Conservation (phyloP, 73 alveolate species). For the Blepharisma stoltei region DNA sequence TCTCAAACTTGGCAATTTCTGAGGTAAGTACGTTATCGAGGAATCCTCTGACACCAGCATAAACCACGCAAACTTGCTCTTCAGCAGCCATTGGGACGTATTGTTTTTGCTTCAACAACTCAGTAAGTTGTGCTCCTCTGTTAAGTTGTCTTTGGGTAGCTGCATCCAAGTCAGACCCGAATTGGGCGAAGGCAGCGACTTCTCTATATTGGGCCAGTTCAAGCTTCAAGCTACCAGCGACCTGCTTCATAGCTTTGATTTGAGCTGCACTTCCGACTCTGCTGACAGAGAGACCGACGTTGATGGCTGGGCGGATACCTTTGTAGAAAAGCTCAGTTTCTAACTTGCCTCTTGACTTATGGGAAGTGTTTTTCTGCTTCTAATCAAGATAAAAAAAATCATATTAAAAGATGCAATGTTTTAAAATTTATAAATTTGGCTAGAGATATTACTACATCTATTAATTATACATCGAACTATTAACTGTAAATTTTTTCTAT, state of each 20-base stretch:
- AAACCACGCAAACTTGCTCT: slow-evolving; percentile 90
- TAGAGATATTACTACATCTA: too few species aligned
- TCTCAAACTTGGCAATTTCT: slow-evolving; percentile 81
- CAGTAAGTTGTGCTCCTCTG: slow-evolving; percentile 90
- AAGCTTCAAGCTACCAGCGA: slow-evolving; percentile 85
- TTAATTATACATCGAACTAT: too few species aligned
- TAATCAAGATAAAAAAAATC: too few species aligned
- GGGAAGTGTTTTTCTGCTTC: too few species aligned
- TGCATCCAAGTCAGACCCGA: slow-evolving; percentile 95
- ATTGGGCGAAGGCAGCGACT: slow-evolving; percentile 98
- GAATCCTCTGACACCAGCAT: slow-evolving; percentile 96
- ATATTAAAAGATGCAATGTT: too few species aligned
- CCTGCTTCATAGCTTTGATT: slow-evolving; percentile 89
- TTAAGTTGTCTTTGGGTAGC: slow-evolving; percentile 89
- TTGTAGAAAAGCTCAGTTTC: slow-evolving; percentile 94
- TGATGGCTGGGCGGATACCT: slow-evolving; percentile 95
- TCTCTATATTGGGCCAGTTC: slow-evolving; percentile 92
- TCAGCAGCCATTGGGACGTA: slow-evolving; percentile 89
- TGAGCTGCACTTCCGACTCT: slow-evolving; percentile 95
- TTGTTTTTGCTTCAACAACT: slow-evolving; percentile 82
- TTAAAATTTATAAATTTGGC: too few species aligned
- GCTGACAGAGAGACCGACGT: slow-evolving; percentile 97
- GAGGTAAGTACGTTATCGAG: slow-evolving; percentile 83
- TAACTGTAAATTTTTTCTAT: too few species aligned
- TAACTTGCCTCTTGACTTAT: too few species aligned